Evolutionary conservation across 192 early-diverging fungal species (phyloP).

Genomic region (Coemansia javaensis): DNA sequence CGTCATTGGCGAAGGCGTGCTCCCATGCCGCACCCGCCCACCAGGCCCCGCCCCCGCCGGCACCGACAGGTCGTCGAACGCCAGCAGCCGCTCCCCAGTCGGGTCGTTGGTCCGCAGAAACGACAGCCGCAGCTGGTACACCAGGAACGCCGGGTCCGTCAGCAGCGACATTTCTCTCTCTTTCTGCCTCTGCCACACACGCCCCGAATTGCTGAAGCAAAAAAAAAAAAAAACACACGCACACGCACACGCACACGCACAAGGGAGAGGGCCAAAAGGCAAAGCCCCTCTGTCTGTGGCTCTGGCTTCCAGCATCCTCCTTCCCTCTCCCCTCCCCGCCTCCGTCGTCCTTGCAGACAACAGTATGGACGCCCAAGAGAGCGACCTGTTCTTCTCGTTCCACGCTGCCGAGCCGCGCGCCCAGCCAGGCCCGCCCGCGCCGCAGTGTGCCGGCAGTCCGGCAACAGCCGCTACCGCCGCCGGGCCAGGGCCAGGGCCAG

Average conservation of each 20-base stretch:
- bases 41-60: background rate
- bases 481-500: too few relatives aligned
- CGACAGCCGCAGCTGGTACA: conserved; percentile 72
- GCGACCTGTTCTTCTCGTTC: conserved; percentile 8
- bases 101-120: conserved; percentile 71
- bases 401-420: background rate
- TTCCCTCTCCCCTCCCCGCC: background rate
- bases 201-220: background rate
- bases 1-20: conserved; percentile 22
- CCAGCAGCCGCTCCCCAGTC: conserved; percentile 65
- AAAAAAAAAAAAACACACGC: background rate
- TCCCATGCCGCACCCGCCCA: conserved; percentile 12
- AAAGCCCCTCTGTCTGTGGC: too few relatives aligned
- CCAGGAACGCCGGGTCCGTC: conserved; percentile 66
- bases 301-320: background rate
- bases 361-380: conserved; percentile 10
- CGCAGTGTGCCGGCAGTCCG: too few relatives aligned
- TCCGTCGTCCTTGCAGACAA: background rate
- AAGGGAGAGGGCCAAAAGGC: background rate
- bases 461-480: background rate
- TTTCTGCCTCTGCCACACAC: too few relatives aligned
- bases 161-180: conserved; percentile 58
- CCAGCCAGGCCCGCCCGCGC: background rate
- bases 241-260: background rate
- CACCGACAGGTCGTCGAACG: conserved; percentile 52